Evolutionary conservation across 768 basidiomycete species (phyloP).

Genomic region (Mycena chlorophos): DNA sequence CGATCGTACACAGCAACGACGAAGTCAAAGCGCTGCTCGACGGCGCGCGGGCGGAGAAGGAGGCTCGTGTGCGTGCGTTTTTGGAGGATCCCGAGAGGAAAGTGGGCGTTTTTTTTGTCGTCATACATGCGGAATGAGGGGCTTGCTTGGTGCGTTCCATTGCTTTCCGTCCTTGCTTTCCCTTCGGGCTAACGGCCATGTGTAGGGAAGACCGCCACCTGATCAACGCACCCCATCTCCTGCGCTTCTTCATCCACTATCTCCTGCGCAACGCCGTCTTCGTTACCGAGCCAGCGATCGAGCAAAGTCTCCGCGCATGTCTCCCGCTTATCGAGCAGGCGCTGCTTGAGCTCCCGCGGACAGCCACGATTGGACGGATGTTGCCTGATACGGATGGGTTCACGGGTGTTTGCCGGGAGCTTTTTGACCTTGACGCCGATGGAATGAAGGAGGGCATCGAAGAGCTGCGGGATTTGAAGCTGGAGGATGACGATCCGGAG

Average conservation of each 20-base stretch:
- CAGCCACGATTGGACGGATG: neutral
- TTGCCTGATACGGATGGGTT: neutral
- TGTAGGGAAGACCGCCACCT: constrained; percentile 45
- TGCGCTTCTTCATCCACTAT: constrained; percentile 48
- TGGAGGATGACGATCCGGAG: no score
- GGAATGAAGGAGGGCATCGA: no score
- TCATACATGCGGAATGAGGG: constrained; percentile 69
- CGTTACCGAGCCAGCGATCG: neutral
- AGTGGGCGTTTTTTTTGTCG: constrained; percentile 67
- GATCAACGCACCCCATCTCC: constrained; percentile 41
- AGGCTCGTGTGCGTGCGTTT: constrained; percentile 51
- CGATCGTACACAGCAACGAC: constrained; percentile 36
- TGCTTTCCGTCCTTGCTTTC: constrained; percentile 1
- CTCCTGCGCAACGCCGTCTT: constrained; percentile 45
- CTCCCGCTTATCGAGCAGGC: neutral
- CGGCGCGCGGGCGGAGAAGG: constrained; percentile 38
- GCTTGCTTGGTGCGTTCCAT: constrained; percentile 58
- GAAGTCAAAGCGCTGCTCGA: constrained; percentile 40
- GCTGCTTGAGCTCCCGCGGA: neutral
- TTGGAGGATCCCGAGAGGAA: constrained; percentile 59
- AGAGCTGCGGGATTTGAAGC: no score
- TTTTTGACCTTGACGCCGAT: neutral
- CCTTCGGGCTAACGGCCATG: neutral
- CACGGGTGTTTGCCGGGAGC: neutral
- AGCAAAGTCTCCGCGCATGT: neutral